Evolutionary conservation across 495 filamentous ascomycete genomes (phyloP).

Genomic region (Aspergillus indologenus): DNA sequence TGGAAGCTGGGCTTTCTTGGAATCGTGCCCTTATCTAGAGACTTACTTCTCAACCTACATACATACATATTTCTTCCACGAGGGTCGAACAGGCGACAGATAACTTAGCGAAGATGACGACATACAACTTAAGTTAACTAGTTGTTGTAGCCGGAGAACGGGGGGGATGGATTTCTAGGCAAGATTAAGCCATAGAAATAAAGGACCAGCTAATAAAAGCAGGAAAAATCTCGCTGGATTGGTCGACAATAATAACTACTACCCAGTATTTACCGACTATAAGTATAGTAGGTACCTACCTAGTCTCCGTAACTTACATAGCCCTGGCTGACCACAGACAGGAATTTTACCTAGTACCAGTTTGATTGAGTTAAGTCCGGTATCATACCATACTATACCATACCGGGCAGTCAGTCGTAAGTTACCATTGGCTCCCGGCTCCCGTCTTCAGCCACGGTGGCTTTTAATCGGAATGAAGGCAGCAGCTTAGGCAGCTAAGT

Average conservation of each 20-base stretch:
- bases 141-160: not conserved
- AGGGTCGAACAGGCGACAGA: not conserved
- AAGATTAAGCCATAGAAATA: not conserved
- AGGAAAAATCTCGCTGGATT: too few relatives aligned
- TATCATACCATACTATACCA: not conserved
- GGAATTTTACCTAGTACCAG: not conserved
- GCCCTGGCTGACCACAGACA: too few relatives aligned
- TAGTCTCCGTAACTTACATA: too few relatives aligned
- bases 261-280: too few relatives aligned
- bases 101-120: not conserved
- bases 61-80: too few relatives aligned
- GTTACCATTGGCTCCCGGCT: too few relatives aligned
- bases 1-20: too few relatives aligned
- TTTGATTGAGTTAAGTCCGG: not conserved
- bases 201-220: not conserved
- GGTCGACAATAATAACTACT: too few relatives aligned
- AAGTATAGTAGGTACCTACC: too few relatives aligned
- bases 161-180: not conserved
- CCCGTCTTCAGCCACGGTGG: slow-evolving; percentile 26
- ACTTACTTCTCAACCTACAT: too few relatives aligned
- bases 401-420: not conserved
- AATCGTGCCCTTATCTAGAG: too few relatives aligned
- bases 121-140: not conserved
- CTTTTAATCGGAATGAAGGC: slow-evolving; percentile 20
- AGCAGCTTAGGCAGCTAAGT: not conserved